Evolutionary conservation across 192 early-diverging fungal genomes (phyloP), one percentile per base, ranked within the genome.

Genomic region (Coemansia sp.): DNA sequence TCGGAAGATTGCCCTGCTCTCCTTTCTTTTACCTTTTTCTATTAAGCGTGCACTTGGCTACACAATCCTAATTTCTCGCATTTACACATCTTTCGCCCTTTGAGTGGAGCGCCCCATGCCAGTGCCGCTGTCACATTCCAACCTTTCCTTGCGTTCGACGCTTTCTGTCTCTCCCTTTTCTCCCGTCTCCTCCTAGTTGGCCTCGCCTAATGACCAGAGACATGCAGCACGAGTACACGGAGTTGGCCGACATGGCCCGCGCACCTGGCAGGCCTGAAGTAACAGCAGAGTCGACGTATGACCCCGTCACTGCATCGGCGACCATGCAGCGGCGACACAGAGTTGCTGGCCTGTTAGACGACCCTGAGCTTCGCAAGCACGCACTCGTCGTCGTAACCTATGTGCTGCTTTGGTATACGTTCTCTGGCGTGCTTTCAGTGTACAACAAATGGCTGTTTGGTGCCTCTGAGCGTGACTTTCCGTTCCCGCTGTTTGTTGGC

Each of bases 381-480:
- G 34, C 81, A 53, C 40, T 78, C n/a, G 68, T 81, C 43, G 80
- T 74, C n/a, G 64, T 40, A 18, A 68, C 82, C 63, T 87, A 81
- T 50, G 79, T 87, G 1, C 64, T 84, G 53, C 73, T 85, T 52
- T 89, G 88, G 88, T 91, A 90, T 80, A 50, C 61, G 12, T 88
- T 89, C 27, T 89, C 96, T 2, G 89, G 94, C 0, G 69, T 88
- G 9, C 83, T 98, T 31, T 91, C 91, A 2, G 85, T 96, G 3
- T 98, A 95, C 82, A 98, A 98, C 89, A 95, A 93, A 65, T 98
- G 94, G 94, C 85, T 98, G 66, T 96, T 98, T 84, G 91, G 93
- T 33, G 73, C 86, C 34, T 85, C 88, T 1, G 88, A 94, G 71
- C 87, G 93, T 66, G 88, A 94, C 82, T 97, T 96, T 79, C 85